Percentiles rank a stretch among this genome's conserved stretches.
These are phyloP conservation scores for Coleophoma cylindrospora DNA, from an alignment of 2,329 filamentous ascomycete genomes.

Conservation along the genomic window DNA sequence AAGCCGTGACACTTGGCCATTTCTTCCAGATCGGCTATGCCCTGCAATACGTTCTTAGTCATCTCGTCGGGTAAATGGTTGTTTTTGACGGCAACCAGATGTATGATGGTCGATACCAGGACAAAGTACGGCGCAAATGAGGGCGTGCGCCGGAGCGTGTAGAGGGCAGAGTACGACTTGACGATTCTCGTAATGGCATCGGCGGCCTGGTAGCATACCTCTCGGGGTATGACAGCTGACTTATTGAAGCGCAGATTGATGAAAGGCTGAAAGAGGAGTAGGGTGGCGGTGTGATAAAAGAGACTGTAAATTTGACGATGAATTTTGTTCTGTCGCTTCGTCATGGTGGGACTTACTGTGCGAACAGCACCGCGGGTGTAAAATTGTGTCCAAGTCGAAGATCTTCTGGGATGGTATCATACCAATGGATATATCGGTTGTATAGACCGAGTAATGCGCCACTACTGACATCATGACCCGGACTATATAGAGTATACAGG, in stretches of 20 bases:
- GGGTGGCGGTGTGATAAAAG: constrained; percentile 65
- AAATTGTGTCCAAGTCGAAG: constrained; percentile 63
- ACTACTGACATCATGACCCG: constrained; percentile 59
- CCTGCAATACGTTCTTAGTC: constrained; percentile 38
- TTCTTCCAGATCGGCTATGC: constrained; percentile 53
- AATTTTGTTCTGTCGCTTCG: background rate
- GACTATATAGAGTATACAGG: constrained; percentile 60
- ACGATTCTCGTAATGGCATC: constrained; percentile 28
- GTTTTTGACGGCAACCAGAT: constrained; percentile 18
- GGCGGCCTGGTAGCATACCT: constrained; percentile 26
- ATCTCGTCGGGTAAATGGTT: constrained; percentile 26
- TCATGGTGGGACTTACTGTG: constrained; percentile 55
- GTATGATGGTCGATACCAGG: constrained; percentile 19
- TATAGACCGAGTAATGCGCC: constrained; percentile 60
- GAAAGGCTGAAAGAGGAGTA: constrained; percentile 69
- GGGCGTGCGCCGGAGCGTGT: constrained; percentile 25
- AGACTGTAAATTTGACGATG: constrained; percentile 38
- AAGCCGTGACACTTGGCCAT: constrained; percentile 43
- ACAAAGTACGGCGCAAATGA: constrained; percentile 27
- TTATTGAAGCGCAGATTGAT: constrained; percentile 21
- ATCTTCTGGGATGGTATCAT: constrained; percentile 59
- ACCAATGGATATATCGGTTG: constrained; percentile 69
- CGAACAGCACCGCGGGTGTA: constrained; percentile 66
- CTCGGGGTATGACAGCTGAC: constrained; percentile 20
- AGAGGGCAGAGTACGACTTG: constrained; percentile 25